A percentile compares a stretch with the other conserved stretches of the same genome.
These are phyloP conservation scores for Fusarium miscanthi DNA, from an alignment of 2,329 filamentous ascomycete species.

Conservation along the genomic window DNA sequence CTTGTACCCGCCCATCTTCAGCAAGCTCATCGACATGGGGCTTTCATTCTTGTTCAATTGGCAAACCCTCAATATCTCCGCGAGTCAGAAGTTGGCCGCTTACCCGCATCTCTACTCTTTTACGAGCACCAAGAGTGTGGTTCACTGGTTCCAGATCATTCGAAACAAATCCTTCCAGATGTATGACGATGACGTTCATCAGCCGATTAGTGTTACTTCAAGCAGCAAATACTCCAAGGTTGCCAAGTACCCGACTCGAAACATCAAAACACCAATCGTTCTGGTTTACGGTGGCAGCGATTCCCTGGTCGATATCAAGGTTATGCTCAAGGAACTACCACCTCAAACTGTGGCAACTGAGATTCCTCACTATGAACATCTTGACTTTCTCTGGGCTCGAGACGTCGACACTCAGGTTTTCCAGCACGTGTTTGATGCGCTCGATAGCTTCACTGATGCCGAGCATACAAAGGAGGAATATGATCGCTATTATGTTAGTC, in stretches of 20 bases:
- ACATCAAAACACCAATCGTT: slow-evolving; percentile 95
- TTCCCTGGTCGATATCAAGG: slow-evolving; percentile 90
- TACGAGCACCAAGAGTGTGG: slow-evolving; percentile 95
- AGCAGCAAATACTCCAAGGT: slow-evolving; percentile 93
- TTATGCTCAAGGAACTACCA: slow-evolving; percentile 91
- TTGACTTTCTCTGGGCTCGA: slow-evolving; percentile 94
- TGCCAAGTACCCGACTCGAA: slow-evolving; percentile 93
- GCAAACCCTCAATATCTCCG: slow-evolving; percentile 84
- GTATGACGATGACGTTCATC: slow-evolving; percentile 94
- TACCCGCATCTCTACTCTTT: slow-evolving; percentile 98
- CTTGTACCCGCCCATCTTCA: slow-evolving; percentile 93
- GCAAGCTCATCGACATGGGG: slow-evolving; percentile 84
- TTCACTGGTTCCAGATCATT: slow-evolving; percentile 99
- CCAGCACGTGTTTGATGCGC: slow-evolving; percentile 88
- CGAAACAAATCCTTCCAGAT: slow-evolving; percentile 96
- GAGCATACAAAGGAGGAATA: slow-evolving; percentile 71
- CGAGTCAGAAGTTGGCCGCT: slow-evolving; percentile 90
- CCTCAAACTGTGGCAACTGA: slow-evolving; percentile 85
- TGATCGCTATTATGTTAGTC: slow-evolving; percentile 64
- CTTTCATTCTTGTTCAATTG: slow-evolving; percentile 90
- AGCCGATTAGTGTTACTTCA: slow-evolving; percentile 76
- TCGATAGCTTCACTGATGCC: slow-evolving; percentile 75
- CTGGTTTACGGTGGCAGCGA: slow-evolving; percentile 94
- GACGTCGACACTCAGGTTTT: slow-evolving; percentile 89
- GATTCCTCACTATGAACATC: slow-evolving; percentile 93